Evolutionary conservation across 352 stramenopile genomes (phyloP).

Genomic region (Bremia lactucae): DNA sequence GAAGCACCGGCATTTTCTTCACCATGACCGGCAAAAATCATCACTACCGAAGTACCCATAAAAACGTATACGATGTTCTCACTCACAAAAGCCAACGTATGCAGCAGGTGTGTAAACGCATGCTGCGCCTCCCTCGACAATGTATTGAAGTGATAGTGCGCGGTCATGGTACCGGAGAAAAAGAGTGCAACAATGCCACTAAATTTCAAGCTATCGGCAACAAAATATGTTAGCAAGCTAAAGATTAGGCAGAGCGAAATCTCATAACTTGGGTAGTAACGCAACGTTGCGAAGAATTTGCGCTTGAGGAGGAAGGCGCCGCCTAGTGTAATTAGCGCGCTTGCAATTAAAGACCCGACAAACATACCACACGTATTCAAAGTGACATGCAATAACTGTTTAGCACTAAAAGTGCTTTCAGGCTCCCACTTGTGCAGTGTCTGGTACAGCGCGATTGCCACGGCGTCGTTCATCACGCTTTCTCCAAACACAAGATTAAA

Average conservation of each 20-base stretch:
- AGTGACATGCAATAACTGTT: constrained; percentile 49
- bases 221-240: constrained; percentile 78
- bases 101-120: constrained; percentile 76
- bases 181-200: constrained; percentile 91
- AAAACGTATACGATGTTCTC: constrained; percentile 83
- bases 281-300: constrained; percentile 53
- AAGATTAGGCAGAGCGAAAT: constrained; percentile 83
- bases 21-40: constrained; percentile 66
- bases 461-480: constrained; percentile 90
- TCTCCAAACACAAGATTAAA: constrained; percentile 95
- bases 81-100: constrained; percentile 70
- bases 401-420: constrained; percentile 50
- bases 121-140: constrained; percentile 74
- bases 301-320: constrained; percentile 74
- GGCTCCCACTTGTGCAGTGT: constrained; percentile 84
- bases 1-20: constrained; percentile 44
- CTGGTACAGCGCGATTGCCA: constrained; percentile 90
- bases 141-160: constrained; percentile 83
- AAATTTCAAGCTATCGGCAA: constrained; percentile 63
- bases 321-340: constrained; percentile 52
- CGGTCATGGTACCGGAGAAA: constrained; percentile 86
- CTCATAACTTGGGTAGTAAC: constrained; percentile 78
- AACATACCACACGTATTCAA: constrained; percentile 72
- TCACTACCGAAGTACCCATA: constrained; percentile 78
- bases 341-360: constrained; percentile 63